Evolutionary conservation across 345 rosid genomes (phyloP).

Genomic region (Camelina sativa): DNA sequence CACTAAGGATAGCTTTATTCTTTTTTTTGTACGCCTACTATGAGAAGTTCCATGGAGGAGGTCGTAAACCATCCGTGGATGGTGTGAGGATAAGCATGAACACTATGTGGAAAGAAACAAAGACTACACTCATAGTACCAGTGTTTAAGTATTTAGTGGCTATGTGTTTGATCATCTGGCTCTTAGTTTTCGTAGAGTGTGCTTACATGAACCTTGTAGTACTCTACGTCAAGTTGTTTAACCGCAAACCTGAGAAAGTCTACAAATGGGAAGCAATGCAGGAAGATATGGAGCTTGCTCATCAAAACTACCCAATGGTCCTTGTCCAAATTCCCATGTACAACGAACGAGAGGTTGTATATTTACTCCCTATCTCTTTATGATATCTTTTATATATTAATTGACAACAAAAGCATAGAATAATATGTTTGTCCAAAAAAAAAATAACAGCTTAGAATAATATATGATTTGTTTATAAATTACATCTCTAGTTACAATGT

Average conservation of each 20-base stretch:
- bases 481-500: neutral
- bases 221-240: constrained; percentile 46
- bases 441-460: neutral
- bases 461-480: no score
- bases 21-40: neutral
- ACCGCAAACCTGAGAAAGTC: constrained; percentile 44
- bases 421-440: neutral
- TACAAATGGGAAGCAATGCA: constrained; percentile 51
- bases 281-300: constrained; percentile 54
- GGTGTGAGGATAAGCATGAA: constrained; percentile 17
- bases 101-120: constrained; percentile 41
- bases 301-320: constrained; percentile 38
- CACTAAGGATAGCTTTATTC: neutral
- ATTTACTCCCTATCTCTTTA: neutral
- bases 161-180: constrained; percentile 50
- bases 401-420: neutral
- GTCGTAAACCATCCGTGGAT: constrained; percentile 12
- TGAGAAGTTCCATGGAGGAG: constrained; percentile 23
- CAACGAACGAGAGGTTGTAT: constrained; percentile 31
- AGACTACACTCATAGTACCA: constrained; percentile 48
- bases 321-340: constrained; percentile 40
- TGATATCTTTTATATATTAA: no score
- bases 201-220: constrained; percentile 56
- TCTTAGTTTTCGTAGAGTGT: constrained; percentile 54
- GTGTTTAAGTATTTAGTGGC: constrained; percentile 42